Conservation (phyloP, 495 filamentous ascomycete species). For the Neurospora tetraspora region DNA sequence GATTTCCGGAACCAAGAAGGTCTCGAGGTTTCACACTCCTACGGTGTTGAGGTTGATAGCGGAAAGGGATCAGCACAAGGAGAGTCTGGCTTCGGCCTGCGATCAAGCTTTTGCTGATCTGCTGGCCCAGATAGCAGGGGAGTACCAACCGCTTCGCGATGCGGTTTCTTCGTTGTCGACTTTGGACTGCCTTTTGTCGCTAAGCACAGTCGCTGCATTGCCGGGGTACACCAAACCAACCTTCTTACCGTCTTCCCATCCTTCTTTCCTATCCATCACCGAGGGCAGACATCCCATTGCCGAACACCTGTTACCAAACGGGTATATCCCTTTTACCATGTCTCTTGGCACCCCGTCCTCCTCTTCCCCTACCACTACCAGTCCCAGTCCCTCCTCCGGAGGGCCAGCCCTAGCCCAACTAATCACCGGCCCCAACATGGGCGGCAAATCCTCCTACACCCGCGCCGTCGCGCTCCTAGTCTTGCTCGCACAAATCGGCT, state of each 20-base stretch:
- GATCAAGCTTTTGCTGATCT: constrained; percentile 70
- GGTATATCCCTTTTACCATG: constrained; percentile 90
- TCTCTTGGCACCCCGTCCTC: constrained; percentile 42
- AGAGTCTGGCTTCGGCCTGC: constrained; percentile 84
- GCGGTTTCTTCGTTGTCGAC: constrained; percentile 76
- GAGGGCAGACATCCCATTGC: constrained; percentile 92
- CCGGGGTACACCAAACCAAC: constrained; percentile 86
- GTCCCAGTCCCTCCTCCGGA: not conserved
- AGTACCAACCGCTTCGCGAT: constrained; percentile 85
- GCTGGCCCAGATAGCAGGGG: constrained; percentile 58
- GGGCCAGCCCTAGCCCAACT: constrained; percentile 54
- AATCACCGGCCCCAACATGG: constrained; percentile 97
- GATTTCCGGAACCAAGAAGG: constrained; percentile 85
- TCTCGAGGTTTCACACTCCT: constrained; percentile 91
- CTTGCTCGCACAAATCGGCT: constrained; percentile 91
- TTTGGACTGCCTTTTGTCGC: constrained; percentile 82
- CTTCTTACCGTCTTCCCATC: constrained; percentile 48
- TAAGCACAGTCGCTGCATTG: constrained; percentile 70
- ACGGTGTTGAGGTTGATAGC: constrained; percentile 71
- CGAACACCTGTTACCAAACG: constrained; percentile 75
- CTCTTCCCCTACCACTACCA: not conserved
- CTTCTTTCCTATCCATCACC: constrained; percentile 58
- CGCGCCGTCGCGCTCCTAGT: constrained; percentile 83
- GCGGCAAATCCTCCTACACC: constrained; percentile 92
- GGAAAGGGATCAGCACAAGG: constrained; percentile 91